Conservation (phyloP, 768 basidiomycete genomes). For the Agrocybe pediades region DNA sequence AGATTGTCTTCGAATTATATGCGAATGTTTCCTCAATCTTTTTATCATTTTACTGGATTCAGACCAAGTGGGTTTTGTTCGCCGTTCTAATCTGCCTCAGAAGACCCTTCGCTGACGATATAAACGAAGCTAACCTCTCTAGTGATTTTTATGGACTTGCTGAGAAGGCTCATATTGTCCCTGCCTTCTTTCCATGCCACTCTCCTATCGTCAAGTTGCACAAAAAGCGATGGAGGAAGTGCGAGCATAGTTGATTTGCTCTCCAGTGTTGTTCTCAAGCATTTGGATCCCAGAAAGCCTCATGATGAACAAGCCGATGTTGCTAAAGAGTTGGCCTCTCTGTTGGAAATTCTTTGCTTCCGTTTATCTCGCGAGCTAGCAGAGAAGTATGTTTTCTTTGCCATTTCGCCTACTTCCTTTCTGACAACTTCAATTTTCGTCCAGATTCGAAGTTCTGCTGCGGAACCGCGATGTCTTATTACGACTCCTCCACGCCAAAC, state of each 20-base stretch:
- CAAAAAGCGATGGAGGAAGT: slow-evolving; percentile 19
- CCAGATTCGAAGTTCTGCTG: slow-evolving; percentile 41
- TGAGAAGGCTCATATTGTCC: slow-evolving; percentile 45
- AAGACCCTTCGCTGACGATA: neutral
- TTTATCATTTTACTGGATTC: slow-evolving; percentile 34
- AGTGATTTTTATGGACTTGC: slow-evolving; percentile 53
- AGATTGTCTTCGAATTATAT: slow-evolving; percentile 31
- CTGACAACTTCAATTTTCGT: slow-evolving; percentile 14
- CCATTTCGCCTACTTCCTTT: neutral
- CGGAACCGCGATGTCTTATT: slow-evolving; percentile 42
- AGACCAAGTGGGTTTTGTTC: slow-evolving; percentile 39
- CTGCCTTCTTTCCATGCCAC: slow-evolving; percentile 48
- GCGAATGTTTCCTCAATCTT: slow-evolving; percentile 40
- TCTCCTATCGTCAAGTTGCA: slow-evolving; percentile 31
- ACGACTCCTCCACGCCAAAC: slow-evolving; percentile 49
- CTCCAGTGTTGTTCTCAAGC: slow-evolving; percentile 40
- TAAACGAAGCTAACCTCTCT: slow-evolving; percentile 44
- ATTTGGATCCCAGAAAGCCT: slow-evolving; percentile 35
- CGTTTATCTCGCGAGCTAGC: slow-evolving; percentile 44
- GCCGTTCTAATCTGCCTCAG: neutral
- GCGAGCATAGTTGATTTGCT: slow-evolving; percentile 21
- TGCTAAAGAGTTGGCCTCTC: slow-evolving; percentile 40
- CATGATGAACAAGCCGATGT: slow-evolving; percentile 31
- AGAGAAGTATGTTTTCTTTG: slow-evolving; percentile 31
- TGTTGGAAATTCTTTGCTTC: slow-evolving; percentile 60